Conservation (phyloP, 78 protist species). For the Anaeramoeba flamelloides region DNA sequence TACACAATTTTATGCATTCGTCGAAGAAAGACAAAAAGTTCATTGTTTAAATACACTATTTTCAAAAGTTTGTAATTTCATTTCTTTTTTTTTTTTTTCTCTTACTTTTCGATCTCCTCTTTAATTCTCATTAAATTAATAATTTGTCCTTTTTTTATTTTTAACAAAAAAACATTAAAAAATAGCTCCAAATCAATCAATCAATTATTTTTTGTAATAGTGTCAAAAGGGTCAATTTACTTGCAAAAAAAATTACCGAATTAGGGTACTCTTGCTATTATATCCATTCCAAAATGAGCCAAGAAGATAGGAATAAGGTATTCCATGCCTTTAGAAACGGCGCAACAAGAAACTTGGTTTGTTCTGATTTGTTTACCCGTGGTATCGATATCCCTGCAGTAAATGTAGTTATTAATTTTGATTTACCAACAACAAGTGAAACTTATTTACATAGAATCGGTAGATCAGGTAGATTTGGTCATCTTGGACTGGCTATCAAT, state of each 20-base stretch:
- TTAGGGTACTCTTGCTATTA: slow-evolving; percentile 87
- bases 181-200: slow-evolving; percentile 85
- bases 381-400: slow-evolving; percentile 95
- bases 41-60: slow-evolving; percentile 89
- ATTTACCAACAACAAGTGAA: slow-evolving; percentile 82
- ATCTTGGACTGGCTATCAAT: slow-evolving; percentile 94
- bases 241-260: slow-evolving; percentile 75
- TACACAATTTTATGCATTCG: slow-evolving; percentile 89
- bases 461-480: slow-evolving; percentile 94
- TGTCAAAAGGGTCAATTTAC: slow-evolving; percentile 83
- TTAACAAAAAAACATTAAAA: too few species aligned
- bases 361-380: slow-evolving; percentile 82
- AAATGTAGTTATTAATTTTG: slow-evolving; percentile 97
- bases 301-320: slow-evolving; percentile 81
- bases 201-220: slow-evolving; percentile 92
- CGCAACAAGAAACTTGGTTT: slow-evolving; percentile 86
- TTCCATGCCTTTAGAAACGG: slow-evolving; percentile 93
- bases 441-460: slow-evolving; percentile 96
- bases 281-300: slow-evolving; percentile 93
- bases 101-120: background rate
- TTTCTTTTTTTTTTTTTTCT: background rate
- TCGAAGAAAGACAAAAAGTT: slow-evolving; percentile 89
- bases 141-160: too few species aligned
- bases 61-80: slow-evolving; percentile 30
- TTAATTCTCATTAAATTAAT: too few species aligned